phyloP scores from a whole-genome alignment of 2,329 filamentous ascomycete species.

The Dryadomyces quercivorus region DNA sequence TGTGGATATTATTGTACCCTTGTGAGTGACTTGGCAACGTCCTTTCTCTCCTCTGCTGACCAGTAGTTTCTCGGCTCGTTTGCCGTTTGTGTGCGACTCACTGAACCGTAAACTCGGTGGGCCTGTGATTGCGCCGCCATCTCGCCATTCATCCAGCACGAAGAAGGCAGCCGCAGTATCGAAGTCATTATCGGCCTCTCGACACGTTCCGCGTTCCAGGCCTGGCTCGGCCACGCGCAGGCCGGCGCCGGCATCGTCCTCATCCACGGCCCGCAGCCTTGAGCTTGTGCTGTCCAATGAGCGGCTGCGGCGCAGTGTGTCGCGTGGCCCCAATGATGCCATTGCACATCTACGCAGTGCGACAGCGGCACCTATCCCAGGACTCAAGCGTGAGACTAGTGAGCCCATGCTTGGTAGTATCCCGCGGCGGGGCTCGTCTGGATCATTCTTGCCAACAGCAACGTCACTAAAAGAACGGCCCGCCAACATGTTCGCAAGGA shows the following conservation, averaged over 20 bases:
- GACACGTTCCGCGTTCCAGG: constrained; percentile 24
- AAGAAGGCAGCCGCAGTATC: not conserved
- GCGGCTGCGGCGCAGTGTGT: constrained; percentile 40
- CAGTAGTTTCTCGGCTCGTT: constrained; percentile 56
- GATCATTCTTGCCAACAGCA: not conserved
- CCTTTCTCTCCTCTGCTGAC: constrained; percentile 20
- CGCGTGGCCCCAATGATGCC: constrained; percentile 41
- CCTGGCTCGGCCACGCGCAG: constrained; percentile 30
- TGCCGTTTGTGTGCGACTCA: constrained; percentile 57
- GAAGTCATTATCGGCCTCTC: constrained; percentile 15
- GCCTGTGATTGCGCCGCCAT: constrained; percentile 45
- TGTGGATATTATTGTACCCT: constrained; percentile 67
- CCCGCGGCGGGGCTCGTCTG: not conserved
- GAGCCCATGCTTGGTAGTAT: constrained; percentile 29
- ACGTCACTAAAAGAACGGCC: constrained; percentile 31
- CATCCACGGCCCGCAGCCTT: constrained; percentile 33
- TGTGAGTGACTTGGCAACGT: constrained; percentile 34
- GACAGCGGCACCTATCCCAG: constrained; percentile 46
- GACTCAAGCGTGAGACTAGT: constrained; percentile 57
- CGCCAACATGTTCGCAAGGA: constrained; percentile 23
- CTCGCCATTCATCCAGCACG: constrained; percentile 32
- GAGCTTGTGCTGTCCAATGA: constrained; percentile 52
- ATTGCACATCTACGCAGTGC: constrained; percentile 57
- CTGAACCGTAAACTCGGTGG: constrained; percentile 70
- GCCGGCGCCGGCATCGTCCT: constrained; percentile 31